These are phyloP conservation scores for Nakazawaea populi DNA, from an alignment of 805 yeast genomes.

Conservation along the genomic window DNA sequence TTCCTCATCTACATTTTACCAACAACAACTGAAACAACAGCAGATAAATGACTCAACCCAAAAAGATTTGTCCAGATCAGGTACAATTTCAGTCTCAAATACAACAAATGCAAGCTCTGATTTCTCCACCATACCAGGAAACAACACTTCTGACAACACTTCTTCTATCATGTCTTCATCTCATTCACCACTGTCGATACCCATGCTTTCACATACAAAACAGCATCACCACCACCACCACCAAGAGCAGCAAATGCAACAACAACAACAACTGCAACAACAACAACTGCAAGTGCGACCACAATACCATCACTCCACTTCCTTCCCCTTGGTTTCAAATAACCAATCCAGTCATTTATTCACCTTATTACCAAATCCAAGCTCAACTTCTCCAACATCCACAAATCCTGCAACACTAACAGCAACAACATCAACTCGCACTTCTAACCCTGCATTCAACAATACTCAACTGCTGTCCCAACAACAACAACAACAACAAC, in stretches of 20 bases:
- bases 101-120: background rate
- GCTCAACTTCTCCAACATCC: background rate
- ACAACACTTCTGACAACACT: background rate
- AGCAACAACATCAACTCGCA: background rate
- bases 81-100: background rate
- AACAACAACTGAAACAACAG: background rate
- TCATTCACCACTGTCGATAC: background rate
- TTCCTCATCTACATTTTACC: background rate
- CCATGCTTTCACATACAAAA: background rate
- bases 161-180: background rate
- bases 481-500: background rate
- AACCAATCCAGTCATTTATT: background rate
- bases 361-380: slow-evolving; percentile 1
- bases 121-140: background rate
- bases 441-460: background rate
- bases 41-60: background rate
- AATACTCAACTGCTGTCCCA: background rate
- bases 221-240: background rate
- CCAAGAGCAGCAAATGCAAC: background rate
- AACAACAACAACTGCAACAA: background rate
- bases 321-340: slow-evolving; percentile 1
- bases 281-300: background rate
- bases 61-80: background rate
- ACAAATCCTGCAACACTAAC: background rate
- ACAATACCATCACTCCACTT: slow-evolving; percentile 1